Evolutionary conservation across 148 eudicot genomes (phyloP).

Genomic region (Rhododendron kiyosumense): DNA sequence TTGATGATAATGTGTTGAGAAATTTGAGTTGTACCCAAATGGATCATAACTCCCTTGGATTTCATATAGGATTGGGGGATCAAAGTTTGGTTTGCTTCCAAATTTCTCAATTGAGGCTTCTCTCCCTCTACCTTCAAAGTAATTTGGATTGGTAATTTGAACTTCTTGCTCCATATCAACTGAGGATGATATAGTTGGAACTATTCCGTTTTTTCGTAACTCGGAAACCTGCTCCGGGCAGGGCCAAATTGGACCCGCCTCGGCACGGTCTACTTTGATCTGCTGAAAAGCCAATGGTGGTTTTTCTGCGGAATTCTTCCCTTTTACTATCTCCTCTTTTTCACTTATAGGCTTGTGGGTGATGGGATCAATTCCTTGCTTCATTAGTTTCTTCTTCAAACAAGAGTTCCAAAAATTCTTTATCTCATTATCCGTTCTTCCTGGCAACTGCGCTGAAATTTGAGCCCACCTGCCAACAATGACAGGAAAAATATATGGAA

Average conservation of each 20-base stretch:
- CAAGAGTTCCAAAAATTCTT: conserved; percentile 84
- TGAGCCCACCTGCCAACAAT: conserved; percentile 72
- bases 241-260: neutral
- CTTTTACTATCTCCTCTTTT: conserved; percentile 19
- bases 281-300: conserved; percentile 11
- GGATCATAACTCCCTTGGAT: conserved; percentile 27
- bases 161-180: conserved; percentile 24
- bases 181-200: neutral
- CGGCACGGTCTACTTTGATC: neutral
- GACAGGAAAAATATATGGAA: neutral
- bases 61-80: conserved; percentile 29
- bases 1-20: conserved; percentile 22
- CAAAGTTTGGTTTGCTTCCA: conserved; percentile 23
- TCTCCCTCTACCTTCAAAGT: conserved; percentile 3
- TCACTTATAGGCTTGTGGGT: conserved; percentile 57
- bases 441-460: conserved; percentile 83
- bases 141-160: conserved; percentile 6
- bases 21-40: conserved; percentile 13
- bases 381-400: conserved; percentile 71
- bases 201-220: neutral
- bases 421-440: conserved; percentile 90
- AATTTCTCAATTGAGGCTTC: conserved; percentile 14
- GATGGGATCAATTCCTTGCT: conserved; percentile 77
- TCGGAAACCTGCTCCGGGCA: neutral
- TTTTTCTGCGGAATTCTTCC: conserved; percentile 10